Percentiles rank a stretch among this genome's conserved stretches.
phyloP scores from a whole-genome alignment of 495 filamentous ascomycete species.

The Hypoxylon intermedium region DNA sequence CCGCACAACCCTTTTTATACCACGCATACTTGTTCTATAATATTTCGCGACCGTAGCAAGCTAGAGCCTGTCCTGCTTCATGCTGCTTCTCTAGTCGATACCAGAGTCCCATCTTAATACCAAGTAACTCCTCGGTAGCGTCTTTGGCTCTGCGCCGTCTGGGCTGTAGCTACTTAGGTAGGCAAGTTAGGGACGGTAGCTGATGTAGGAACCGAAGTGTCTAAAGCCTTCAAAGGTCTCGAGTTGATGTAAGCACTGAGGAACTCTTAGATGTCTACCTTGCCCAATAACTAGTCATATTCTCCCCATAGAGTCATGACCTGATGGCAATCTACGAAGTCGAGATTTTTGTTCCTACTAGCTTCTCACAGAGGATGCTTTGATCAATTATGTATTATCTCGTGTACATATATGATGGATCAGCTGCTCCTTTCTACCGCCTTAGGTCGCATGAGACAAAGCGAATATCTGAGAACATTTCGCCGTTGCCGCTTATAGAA shows the following conservation, averaged over 20 bases:
- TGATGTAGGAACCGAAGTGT: conserved; percentile 27
- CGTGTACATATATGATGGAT: no score
- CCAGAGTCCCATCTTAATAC: conserved; percentile 49
- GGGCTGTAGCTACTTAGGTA: conserved; percentile 40
- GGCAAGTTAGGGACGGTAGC: conserved; percentile 25
- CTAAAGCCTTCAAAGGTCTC: not conserved
- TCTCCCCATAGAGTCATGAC: no score
- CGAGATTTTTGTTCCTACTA: no score
- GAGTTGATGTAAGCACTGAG: no score
- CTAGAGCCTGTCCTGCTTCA: conserved; percentile 16
- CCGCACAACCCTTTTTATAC: no score
- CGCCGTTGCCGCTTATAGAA: not conserved
- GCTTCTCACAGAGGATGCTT: no score
- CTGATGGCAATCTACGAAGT: no score
- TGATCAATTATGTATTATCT: no score
- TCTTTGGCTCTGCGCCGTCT: conserved; percentile 13
- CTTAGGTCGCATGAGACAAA: not conserved
- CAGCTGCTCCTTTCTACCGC: no score
- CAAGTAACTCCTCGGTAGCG: conserved; percentile 40
- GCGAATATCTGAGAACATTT: not conserved
- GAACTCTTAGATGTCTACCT: no score
- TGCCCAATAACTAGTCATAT: no score
- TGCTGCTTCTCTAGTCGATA: conserved; percentile 48
- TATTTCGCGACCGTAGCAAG: conserved; percentile 33
- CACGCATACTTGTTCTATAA: conserved; percentile 25